phyloP scores from a whole-genome alignment of 73 alveolate genomes.

The Symbiodinium pilosum region DNA sequence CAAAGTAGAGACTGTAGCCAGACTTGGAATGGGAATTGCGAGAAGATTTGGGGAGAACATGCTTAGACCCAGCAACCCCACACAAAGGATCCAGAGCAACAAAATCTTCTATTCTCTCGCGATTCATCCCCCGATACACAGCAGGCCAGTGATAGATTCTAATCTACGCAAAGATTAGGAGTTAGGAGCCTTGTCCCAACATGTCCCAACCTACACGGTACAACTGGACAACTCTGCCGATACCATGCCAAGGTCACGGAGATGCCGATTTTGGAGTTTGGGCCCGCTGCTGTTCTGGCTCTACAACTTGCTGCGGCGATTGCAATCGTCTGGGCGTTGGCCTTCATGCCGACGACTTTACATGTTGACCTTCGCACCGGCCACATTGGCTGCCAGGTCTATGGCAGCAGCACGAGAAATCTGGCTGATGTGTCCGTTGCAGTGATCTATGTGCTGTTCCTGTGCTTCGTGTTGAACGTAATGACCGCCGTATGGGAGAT shows the following conservation, averaged over 20 bases:
- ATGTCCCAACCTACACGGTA: no score
- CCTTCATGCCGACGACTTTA: constrained; percentile 38
- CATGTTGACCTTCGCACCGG: constrained; percentile 69
- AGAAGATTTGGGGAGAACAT: no score
- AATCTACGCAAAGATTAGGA: no score
- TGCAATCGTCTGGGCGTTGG: neutral
- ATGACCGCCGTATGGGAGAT: constrained; percentile 61
- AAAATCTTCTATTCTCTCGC: no score
- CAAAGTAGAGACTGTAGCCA: no score
- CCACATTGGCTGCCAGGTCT: neutral
- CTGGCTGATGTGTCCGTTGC: constrained; percentile 37
- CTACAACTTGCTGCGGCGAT: neutral
- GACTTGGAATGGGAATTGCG: no score
- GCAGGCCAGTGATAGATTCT: no score
- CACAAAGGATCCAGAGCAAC: no score
- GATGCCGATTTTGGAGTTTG: constrained; percentile 48
- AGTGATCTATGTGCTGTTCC: constrained; percentile 14
- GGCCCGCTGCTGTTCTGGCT: neutral
- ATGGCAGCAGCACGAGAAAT: neutral
- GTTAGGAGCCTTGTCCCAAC: no score
- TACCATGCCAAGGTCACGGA: constrained; percentile 80
- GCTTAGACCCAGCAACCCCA: no score
- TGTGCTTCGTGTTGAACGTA: constrained; percentile 12
- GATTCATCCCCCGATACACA: no score
- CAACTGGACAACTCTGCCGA: neutral